Base-by-base conservation (phyloP, 2,329 filamentous ascomycete genomes). In the Fusarium chuoi region DNA sequence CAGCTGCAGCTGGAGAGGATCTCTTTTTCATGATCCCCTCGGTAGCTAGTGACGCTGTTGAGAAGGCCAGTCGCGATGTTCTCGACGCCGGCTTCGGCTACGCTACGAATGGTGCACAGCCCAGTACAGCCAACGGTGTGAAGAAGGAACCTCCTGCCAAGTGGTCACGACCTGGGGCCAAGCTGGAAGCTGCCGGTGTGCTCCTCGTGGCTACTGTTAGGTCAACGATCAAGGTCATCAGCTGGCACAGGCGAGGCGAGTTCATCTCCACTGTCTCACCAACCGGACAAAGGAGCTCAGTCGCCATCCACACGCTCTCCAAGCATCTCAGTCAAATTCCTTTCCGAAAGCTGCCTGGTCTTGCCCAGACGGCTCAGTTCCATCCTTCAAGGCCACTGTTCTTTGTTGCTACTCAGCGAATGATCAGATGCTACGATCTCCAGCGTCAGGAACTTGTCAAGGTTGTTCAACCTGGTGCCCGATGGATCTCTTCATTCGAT, bases 301-400 rank as follows among this genome's bases (percentile, higher is more conserved):
- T 99, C 60, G 92, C 94, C 61, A 97, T 99, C 71, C 96, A 99
- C 85, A 98, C 96, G 0, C 87, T 99, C 70, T 96, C 94, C 65
- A 98, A 97, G 83, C 96, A 99, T 84, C 89, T 96, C 51, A 98
- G 95, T 6, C 96, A 99, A 83, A 92, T 96, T 74, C 97, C 96
- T 33, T 98, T 99, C 90, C 93, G 94, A 69, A 88, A 87, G 62
- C 83, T 90, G 36, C 91, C 94, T 54, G 94, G 92, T 54, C 87
- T 93, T 63, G 89, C 95, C 4, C 96, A 98, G 83, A 93, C 93
- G 3, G 95, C 95, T 9, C 94, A 95, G 76, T 99, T 99, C 88
- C 97, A 99, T 82, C 96, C 96, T 5, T 94, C 92, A 45, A 92
- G 95, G 75, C 95, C 96, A 0, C 90, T 98, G 56, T 95, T 99